A percentile compares a stretch with the other conserved stretches of the same genome.
Evolutionary conservation across 768 basidiomycete genomes (phyloP).

Genomic region (Rhizopogon roseolus): DNA sequence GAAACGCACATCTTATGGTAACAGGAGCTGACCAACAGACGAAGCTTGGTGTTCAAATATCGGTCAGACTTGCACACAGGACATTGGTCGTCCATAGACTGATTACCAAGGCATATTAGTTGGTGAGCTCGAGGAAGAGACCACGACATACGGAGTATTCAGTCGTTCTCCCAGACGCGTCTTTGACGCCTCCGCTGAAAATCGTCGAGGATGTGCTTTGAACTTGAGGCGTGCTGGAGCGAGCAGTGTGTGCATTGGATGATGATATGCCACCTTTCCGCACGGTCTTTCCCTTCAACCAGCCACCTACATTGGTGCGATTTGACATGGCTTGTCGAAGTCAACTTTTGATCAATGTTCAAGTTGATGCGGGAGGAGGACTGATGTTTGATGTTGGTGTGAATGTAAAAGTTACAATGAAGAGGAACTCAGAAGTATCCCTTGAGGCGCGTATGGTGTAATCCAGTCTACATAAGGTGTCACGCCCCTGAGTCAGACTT

Average conservation of each 20-base stretch:
- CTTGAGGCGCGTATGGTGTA: no score
- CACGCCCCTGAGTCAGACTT: no score
- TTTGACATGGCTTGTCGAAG: constrained; percentile 25
- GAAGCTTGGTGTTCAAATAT: constrained; percentile 90
- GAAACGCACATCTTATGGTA: constrained; percentile 91
- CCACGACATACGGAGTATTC: constrained; percentile 68
- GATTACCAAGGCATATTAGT: constrained; percentile 1
- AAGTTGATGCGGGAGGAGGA: no score
- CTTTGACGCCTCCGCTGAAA: constrained; percentile 83
- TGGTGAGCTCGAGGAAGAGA: not conserved
- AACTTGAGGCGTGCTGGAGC: constrained; percentile 62
- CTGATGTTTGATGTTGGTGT: no score
- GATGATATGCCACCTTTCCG: constrained; percentile 54
- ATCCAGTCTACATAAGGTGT: no score
- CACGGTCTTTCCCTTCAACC: constrained; percentile 74
- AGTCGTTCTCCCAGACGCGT: constrained; percentile 74
- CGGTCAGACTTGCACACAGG: constrained; percentile 97
- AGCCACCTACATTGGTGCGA: constrained; percentile 29
- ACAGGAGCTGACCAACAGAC: constrained; percentile 91
- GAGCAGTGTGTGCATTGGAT: constrained; percentile 40
- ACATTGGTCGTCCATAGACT: constrained; percentile 93
- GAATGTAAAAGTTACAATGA: no score
- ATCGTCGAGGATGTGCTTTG: constrained; percentile 70
- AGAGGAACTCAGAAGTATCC: no score
- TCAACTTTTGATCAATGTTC: no score